Conservation (phyloP, 257 asterid genomes). For the Salvia miltiorrhiza region DNA sequence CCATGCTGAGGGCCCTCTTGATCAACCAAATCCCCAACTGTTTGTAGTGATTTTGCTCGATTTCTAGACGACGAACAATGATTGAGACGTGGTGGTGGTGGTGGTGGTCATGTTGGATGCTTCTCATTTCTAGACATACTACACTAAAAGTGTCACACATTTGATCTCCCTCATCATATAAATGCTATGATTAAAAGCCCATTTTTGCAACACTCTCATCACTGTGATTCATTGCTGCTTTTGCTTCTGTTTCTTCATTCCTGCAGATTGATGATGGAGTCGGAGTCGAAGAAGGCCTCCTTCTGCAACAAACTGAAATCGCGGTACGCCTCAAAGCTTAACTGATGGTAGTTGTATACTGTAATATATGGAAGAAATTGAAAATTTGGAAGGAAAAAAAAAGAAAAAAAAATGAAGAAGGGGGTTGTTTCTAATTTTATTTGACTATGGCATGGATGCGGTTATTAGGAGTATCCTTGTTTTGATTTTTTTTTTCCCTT, state of each 20-base stretch:
- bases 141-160: slow-evolving; percentile 27
- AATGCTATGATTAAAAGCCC: slow-evolving; percentile 11
- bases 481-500: slow-evolving; percentile 5
- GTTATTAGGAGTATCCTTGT: slow-evolving; percentile 76
- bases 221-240: background rate
- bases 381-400: slow-evolving; percentile 7
- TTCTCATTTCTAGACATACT: slow-evolving; percentile 21
- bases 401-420: background rate
- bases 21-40: slow-evolving; percentile 21
- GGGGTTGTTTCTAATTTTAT: slow-evolving; percentile 34
- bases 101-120: slow-evolving; percentile 32
- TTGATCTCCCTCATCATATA: slow-evolving; percentile 21
- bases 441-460: slow-evolving; percentile 75
- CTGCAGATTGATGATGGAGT: slow-evolving; percentile 42
- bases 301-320: slow-evolving; percentile 31
- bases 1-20: slow-evolving; percentile 22
- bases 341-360: slow-evolving; percentile 37
- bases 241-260: background rate
- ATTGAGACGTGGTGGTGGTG: slow-evolving; percentile 26
- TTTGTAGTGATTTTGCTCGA: slow-evolving; percentile 23
- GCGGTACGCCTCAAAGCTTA: slow-evolving; percentile 26
- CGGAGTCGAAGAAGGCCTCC: slow-evolving; percentile 31
- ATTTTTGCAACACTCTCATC: slow-evolving; percentile 21
- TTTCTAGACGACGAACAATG: slow-evolving; percentile 14
- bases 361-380: slow-evolving; percentile 33